Evolutionary conservation across 2,329 filamentous ascomycete genomes (phyloP).

Genomic region (Emergomyces pasteurianus): DNA sequence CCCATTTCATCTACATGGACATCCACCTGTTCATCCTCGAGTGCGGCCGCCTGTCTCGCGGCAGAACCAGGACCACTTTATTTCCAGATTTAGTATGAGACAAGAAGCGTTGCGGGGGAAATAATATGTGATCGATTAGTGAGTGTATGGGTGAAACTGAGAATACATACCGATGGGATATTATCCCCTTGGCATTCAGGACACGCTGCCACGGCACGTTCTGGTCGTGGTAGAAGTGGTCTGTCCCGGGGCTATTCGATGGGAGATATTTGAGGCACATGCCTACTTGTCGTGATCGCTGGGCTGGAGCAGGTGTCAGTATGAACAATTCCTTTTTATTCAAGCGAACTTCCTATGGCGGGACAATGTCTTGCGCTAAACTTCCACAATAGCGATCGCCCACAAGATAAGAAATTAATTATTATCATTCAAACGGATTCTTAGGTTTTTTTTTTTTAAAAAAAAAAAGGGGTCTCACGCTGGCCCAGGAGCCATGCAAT

Average conservation of each 20-base stretch:
- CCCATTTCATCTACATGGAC: constrained; percentile 32
- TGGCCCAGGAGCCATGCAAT: constrained; percentile 50
- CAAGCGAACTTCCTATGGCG: neutral
- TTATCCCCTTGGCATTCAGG: constrained; percentile 73
- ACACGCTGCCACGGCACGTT: constrained; percentile 95
- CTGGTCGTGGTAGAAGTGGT: constrained; percentile 51
- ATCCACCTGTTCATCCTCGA: constrained; percentile 31
- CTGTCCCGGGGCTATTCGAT: constrained; percentile 31
- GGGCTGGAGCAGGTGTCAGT: constrained; percentile 35
- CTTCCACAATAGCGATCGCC: neutral
- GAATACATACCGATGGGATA: constrained; percentile 61
- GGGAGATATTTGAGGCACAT: constrained; percentile 81
- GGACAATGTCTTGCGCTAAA: neutral
- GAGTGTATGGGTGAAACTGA: neutral
- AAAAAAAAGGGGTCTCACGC: constrained; percentile 34
- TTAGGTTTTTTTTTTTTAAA: no score
- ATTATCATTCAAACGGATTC: neutral
- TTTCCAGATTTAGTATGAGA: neutral
- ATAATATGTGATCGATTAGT: neutral
- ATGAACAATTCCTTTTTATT: neutral
- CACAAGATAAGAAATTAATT: neutral
- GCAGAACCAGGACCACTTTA: constrained; percentile 32
- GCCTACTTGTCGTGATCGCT: constrained; percentile 73
- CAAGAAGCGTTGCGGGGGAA: neutral
- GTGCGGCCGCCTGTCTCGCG: constrained; percentile 29